Base-by-base conservation (phyloP, 2,329 filamentous ascomycete species). In the Aspergillus fructus region DNA sequence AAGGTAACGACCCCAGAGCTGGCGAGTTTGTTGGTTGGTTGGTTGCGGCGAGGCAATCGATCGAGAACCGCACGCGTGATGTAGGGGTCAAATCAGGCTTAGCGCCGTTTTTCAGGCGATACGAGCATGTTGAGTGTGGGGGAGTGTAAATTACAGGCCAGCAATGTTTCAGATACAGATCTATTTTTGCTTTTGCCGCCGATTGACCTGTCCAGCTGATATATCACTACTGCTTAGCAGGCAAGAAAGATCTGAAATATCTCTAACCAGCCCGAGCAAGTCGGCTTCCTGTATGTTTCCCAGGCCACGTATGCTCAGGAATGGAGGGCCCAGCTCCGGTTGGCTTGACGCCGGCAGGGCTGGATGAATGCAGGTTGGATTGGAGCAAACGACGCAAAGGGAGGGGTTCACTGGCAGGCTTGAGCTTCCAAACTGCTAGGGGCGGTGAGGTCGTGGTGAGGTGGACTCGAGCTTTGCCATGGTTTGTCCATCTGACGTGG, bases 191-290 rank as follows among this genome's bases (percentile, higher is more conserved):
- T 53, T 51, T 19, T 11, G 21, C 30, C 27, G 27, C 27, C 27
- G 30, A 37, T 49, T 49, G 60, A 64, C 63, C 59, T 60, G 63
- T 67, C 61, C 61, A 67, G 62, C 60, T 66, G 61, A 66, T 60
- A 48, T 45, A 50, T 58, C 52, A 56, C 34, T 39, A 33, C 30
- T 30, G 27, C 19, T 45, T 3, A 15, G 19, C 27, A 30, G 27
- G 27, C 27, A 30, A 30, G 8, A 9, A 30, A 8, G 3, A 9
- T 30, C 19, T 34, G 8, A 9, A 30, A 8, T 9, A 9, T 30
- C 19, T 34, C 47, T 11, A 17, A 30, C 12, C 46, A 34, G 48
- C 37, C 21, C 41, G 23, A 41, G 23, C 34, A 27, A 33, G 19
- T 34, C 37, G 21, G 21, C 37, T 15, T 39, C 34, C 34, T 37